A percentile compares a stretch with the other conserved stretches of the same genome.
These are phyloP conservation scores for Epichloe festucae DNA, from an alignment of 2,329 filamentous ascomycete genomes.

Conservation along the genomic window DNA sequence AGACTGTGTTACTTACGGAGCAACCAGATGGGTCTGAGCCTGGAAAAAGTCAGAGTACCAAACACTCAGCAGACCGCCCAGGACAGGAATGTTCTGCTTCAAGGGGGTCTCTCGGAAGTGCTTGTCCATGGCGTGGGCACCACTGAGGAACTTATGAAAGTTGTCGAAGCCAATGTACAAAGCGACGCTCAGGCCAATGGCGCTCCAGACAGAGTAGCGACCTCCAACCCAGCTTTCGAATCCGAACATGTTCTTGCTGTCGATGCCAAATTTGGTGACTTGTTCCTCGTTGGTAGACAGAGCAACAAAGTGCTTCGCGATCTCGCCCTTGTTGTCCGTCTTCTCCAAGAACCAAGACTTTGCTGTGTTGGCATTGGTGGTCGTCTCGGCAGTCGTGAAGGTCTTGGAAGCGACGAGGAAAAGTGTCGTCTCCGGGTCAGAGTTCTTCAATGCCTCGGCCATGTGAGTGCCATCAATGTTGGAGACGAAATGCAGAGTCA, in stretches of 20 bases:
- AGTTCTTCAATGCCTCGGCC: slow-evolving; percentile 76
- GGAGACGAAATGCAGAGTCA: slow-evolving; percentile 95
- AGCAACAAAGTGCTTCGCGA: slow-evolving; percentile 97
- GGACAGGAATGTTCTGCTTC: slow-evolving; percentile 85
- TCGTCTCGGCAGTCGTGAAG: slow-evolving; percentile 96
- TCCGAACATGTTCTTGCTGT: slow-evolving; percentile 98
- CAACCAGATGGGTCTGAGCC: slow-evolving; percentile 92
- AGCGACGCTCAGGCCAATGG: slow-evolving; percentile 87
- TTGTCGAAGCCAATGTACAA: slow-evolving; percentile 96
- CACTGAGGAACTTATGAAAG: slow-evolving; percentile 90
- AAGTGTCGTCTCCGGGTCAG: slow-evolving; percentile 94
- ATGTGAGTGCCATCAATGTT: slow-evolving; percentile 99
- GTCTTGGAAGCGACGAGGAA: slow-evolving; percentile 99
- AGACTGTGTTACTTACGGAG: slow-evolving; percentile 51
- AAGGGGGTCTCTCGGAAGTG: slow-evolving; percentile 89
- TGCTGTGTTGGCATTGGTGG: slow-evolving; percentile 91
- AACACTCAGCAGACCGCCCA: slow-evolving; percentile 86
- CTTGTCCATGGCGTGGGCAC: slow-evolving; percentile 95
- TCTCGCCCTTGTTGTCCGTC: slow-evolving; percentile 62
- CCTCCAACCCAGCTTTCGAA: slow-evolving; percentile 98
- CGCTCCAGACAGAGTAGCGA: slow-evolving; percentile 97
- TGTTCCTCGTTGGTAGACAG: slow-evolving; percentile 91
- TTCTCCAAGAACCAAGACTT: slow-evolving; percentile 94
- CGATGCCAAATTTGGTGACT: slow-evolving; percentile 97
- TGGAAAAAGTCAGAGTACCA: slow-evolving; percentile 99